Evolutionary conservation across 2,329 filamentous ascomycete genomes (phyloP).

Genomic region (Exophiala oligosperma): DNA sequence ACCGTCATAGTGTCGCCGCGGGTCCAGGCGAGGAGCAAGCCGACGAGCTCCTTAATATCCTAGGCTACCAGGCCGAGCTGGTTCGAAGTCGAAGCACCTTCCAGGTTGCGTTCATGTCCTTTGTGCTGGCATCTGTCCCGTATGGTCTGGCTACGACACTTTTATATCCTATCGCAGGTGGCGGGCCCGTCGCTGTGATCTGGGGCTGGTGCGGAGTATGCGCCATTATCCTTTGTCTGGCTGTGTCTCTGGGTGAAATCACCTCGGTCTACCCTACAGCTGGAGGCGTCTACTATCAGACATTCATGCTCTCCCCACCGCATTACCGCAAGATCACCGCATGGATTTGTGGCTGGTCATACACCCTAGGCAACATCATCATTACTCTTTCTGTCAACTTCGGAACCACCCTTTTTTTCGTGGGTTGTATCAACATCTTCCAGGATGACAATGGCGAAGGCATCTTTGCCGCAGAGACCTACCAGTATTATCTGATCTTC

Average conservation of each 20-base stretch:
- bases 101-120: constrained; percentile 39
- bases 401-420: constrained; percentile 57
- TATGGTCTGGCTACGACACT: constrained; percentile 72
- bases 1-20: background rate
- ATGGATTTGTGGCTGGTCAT: constrained; percentile 75
- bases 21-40: constrained; percentile 4
- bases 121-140: constrained; percentile 72
- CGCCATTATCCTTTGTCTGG: constrained; percentile 70
- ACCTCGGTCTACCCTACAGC: constrained; percentile 75
- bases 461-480: constrained; percentile 45
- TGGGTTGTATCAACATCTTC: constrained; percentile 58
- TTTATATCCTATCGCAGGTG: constrained; percentile 65
- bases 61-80: constrained; percentile 26
- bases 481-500: constrained; percentile 52
- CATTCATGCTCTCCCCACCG: constrained; percentile 68
- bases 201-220: constrained; percentile 72
- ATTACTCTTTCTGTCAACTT: constrained; percentile 84
- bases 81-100: constrained; percentile 20
- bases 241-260: constrained; percentile 70
- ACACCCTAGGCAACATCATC: constrained; percentile 76
- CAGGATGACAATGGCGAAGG: constrained; percentile 47
- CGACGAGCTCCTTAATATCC: constrained; percentile 19
- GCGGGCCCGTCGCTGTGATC: constrained; percentile 68
- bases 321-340: constrained; percentile 63
- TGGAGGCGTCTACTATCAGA: constrained; percentile 77